Base-by-base conservation (phyloP, 371 early-diverging fungal genomes). In the Encephalitozoon cuniculi region DNA sequence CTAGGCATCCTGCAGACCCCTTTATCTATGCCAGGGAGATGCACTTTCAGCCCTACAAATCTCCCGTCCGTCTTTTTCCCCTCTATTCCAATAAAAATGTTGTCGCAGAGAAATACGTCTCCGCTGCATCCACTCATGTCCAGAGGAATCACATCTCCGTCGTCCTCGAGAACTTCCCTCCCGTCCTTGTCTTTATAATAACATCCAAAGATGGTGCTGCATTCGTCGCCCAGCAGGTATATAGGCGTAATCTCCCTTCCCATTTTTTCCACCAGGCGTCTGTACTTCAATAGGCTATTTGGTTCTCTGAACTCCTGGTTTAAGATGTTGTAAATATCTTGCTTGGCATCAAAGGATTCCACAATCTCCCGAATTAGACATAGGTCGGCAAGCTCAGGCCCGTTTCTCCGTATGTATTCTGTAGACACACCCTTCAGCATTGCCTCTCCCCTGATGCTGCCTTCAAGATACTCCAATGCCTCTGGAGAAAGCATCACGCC, bases 101-200 rank as follows among this genome's bases (percentile, higher is more conserved):
- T 64, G 9, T 78, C 79, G 44, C 49, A 75, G 7, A 78, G 40
- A 63, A 78, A 78, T 2, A 32, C 75, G 23, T 76, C 54, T 34
- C 44, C 65, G 39, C 63, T 63, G 25, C 49, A 66, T n/a, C 15
- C 15, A n/a, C 21, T 51, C n/a, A 77, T 53, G 26, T 74, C 77
- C 21, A 77, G 23, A 28, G 41, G 41, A 32, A 80, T 66, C 12
- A 67, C 21, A 23, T 65, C 71, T 7, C 75, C 34, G 25, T 68
- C 68, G 64, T 80, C 80, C 66, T 80, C 80, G 2, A 80, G 30
- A 11, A 80, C 72, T 11, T 64, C 23, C 18, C 69, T 52, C 30
- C 68, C 70, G 5, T 52, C 3, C 32, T 54, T 72, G 43, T 75
- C 64, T 52, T 26, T 77, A 64, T 73, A 77, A 37, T 69, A 68